phyloP scores from a whole-genome alignment of 2,329 filamentous ascomycete genomes.

The Chlorencoelia australis region DNA sequence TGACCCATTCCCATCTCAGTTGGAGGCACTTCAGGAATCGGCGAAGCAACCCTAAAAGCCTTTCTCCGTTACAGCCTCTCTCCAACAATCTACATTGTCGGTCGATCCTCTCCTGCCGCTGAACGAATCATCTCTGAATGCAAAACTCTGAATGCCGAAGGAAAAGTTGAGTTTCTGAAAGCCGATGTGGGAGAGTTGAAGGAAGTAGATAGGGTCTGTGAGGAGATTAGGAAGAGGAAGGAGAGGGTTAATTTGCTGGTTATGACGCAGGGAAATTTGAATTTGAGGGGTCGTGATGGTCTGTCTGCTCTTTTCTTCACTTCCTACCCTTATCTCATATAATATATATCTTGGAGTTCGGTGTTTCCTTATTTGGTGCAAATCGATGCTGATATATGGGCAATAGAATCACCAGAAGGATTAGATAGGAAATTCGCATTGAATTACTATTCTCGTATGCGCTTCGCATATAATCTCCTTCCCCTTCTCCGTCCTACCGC shows the following conservation, averaged over 20 bases:
- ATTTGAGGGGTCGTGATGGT: conserved; percentile 20
- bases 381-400: background rate
- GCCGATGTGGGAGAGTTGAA: conserved; percentile 37
- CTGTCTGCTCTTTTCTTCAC: background rate
- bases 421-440: conserved; percentile 21
- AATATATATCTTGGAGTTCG: background rate
- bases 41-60: conserved; percentile 36
- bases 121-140: conserved; percentile 35
- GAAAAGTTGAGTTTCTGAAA: conserved; percentile 35
- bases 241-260: conserved; percentile 44
- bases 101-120: conserved; percentile 33
- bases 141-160: conserved; percentile 33
- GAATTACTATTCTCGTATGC: conserved; percentile 46
- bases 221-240: conserved; percentile 40
- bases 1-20: conserved; percentile 7
- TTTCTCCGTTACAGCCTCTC: conserved; percentile 33
- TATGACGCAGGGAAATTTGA: conserved; percentile 39
- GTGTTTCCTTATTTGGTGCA: no score
- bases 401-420: conserved; percentile 21
- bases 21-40: conserved; percentile 41
- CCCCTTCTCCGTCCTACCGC: conserved; percentile 35
- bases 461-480: conserved; percentile 46
- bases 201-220: conserved; percentile 39
- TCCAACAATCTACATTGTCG: conserved; percentile 38
- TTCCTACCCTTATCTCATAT: no score